A percentile compares a stretch with the other conserved stretches of the same genome.
Evolutionary conservation across 2,329 filamentous ascomycete genomes (phyloP).

Genomic region (Talaromyces sp.): DNA sequence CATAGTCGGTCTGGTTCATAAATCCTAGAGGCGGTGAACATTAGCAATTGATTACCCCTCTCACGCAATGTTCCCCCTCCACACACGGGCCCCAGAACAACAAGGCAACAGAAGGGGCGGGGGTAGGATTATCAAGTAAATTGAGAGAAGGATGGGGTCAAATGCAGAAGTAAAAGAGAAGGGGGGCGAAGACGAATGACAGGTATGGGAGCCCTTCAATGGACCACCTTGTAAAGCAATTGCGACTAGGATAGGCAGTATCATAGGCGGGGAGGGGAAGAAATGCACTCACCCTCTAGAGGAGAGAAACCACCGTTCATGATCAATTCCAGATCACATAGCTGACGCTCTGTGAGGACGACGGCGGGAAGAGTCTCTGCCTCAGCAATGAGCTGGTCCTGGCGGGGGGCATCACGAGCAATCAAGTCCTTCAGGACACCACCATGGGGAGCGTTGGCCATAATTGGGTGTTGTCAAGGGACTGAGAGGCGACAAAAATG

Average conservation of each 20-base stretch:
- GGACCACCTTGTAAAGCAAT: too few relatives aligned
- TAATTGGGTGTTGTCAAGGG: constrained; percentile 26
- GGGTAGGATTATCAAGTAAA: too few relatives aligned
- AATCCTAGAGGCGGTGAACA: constrained; percentile 68
- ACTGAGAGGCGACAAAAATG: constrained; percentile 2
- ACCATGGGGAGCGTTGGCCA: constrained; percentile 71
- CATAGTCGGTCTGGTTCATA: constrained; percentile 96
- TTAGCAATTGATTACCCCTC: constrained; percentile 22
- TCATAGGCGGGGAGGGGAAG: neutral
- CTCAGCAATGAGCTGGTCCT: constrained; percentile 77
- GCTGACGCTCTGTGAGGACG: constrained; percentile 85
- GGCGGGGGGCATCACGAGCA: constrained; percentile 83
- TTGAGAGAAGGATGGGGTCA: too few relatives aligned
- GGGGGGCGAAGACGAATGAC: too few relatives aligned
- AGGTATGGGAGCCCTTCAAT: too few relatives aligned
- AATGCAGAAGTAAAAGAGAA: too few relatives aligned
- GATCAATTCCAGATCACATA: constrained; percentile 96
- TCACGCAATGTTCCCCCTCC: neutral
- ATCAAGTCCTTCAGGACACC: constrained; percentile 97
- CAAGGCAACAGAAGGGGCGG: neutral
- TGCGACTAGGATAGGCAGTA: too few relatives aligned
- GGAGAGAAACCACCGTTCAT: constrained; percentile 98
- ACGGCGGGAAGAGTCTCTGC: constrained; percentile 85
- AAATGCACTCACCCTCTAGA: constrained; percentile 74
- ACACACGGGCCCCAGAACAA: neutral